Evolutionary conservation across 2,329 filamentous ascomycete species (phyloP).

Genomic region (Fusarium proliferatum): DNA sequence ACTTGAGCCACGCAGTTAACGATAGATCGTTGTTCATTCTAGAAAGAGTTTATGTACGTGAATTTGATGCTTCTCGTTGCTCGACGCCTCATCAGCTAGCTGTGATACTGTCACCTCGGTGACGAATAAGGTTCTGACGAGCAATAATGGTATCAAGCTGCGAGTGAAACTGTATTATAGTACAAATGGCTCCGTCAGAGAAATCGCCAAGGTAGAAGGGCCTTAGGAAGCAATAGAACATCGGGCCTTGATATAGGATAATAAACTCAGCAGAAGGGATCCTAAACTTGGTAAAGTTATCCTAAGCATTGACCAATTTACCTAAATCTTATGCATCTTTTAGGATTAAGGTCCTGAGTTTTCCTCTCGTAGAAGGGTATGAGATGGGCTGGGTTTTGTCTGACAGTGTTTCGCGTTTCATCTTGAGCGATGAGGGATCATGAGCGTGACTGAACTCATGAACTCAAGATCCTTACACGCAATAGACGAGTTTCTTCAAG

Average conservation of each 20-base stretch:
- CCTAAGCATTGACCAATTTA: too few species aligned
- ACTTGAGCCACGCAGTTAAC: neutral
- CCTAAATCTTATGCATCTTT: too few species aligned
- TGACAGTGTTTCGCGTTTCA: neutral
- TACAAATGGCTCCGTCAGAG: neutral
- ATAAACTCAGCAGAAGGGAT: too few species aligned
- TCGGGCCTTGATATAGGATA: too few species aligned
- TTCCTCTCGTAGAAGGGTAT: too few species aligned
- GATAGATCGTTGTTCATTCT: neutral
- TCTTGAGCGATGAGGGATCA: too few species aligned
- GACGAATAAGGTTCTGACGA: neutral
- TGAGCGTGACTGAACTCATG: too few species aligned
- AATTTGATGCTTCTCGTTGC: neutral
- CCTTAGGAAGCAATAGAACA: too few species aligned
- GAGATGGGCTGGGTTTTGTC: too few species aligned
- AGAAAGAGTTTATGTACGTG: fast-evolving
- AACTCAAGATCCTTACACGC: neutral
- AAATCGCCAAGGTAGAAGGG: neutral
- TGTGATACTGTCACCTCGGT: neutral
- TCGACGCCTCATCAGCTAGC: neutral
- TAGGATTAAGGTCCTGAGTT: too few species aligned
- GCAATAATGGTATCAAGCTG: neutral
- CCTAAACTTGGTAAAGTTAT: too few species aligned
- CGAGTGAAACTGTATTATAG: fast-evolving
- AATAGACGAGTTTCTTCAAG: neutral